These are phyloP conservation scores for Tarenaya hassleriana DNA, from an alignment of 345 rosid genomes.

Conservation along the genomic window DNA sequence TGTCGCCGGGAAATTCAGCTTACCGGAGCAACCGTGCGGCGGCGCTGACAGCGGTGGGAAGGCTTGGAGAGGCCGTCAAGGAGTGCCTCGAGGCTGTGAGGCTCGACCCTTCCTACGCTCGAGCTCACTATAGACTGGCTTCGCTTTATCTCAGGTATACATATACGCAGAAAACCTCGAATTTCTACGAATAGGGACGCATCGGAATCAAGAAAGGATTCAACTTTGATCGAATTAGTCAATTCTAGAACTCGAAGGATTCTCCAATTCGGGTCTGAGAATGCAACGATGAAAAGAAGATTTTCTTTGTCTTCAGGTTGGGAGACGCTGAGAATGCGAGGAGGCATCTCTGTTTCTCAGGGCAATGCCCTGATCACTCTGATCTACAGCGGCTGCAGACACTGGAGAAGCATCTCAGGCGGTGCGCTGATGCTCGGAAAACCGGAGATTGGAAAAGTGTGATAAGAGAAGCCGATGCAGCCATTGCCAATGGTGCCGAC, in stretches of 20 bases:
- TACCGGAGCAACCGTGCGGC: slow-evolving; percentile 84
- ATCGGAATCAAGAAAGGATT: background rate
- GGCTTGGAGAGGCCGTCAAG: slow-evolving; percentile 67
- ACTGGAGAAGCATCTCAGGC: slow-evolving; percentile 69
- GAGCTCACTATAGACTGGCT: slow-evolving; percentile 80
- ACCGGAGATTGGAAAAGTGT: slow-evolving; percentile 70
- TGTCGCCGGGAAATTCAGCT: slow-evolving; percentile 67
- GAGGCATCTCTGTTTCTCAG: slow-evolving; percentile 50
- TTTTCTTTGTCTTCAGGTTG: slow-evolving; percentile 42
- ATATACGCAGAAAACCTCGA: background rate
- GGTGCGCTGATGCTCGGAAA: slow-evolving; percentile 68
- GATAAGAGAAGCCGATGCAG: slow-evolving; percentile 66
- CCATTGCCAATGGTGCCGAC: slow-evolving; percentile 70
- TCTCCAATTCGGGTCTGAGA: too few species aligned
- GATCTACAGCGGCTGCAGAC: slow-evolving; percentile 66
- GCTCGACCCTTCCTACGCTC: slow-evolving; percentile 56
- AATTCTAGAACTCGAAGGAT: too few species aligned
- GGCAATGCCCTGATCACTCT: slow-evolving; percentile 60
- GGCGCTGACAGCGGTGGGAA: slow-evolving; percentile 62
- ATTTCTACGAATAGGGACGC: background rate
- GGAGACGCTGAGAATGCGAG: slow-evolving; percentile 71
- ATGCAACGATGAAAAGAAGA: too few species aligned
- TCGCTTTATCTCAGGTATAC: slow-evolving; percentile 73
- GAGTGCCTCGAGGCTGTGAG: slow-evolving; percentile 88
- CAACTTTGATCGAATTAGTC: slow-evolving; percentile 15